These are phyloP conservation scores for Metroxylon sagu DNA, from an alignment of 176 grass and related monocot species.

Conservation along the genomic window DNA sequence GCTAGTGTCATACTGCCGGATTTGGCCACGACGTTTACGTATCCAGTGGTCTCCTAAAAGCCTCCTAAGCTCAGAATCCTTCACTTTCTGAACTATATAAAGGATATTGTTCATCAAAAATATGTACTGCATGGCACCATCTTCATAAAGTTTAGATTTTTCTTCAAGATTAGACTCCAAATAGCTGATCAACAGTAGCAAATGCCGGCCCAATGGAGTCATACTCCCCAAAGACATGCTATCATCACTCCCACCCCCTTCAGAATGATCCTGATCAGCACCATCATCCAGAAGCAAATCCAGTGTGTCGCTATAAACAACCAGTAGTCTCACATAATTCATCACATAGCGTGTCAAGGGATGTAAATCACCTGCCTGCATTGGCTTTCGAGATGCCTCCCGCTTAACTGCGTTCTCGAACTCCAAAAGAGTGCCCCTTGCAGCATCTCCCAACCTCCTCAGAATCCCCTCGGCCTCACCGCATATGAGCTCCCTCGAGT, in stretches of 20 bases:
- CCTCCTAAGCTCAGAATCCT: slow-evolving; percentile 82
- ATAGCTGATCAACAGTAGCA: slow-evolving; percentile 72
- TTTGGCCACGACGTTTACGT: slow-evolving; percentile 53
- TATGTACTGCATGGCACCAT: slow-evolving; percentile 69
- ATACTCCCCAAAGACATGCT: slow-evolving; percentile 46
- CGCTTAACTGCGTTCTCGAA: slow-evolving; percentile 76
- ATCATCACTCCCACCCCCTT: slow-evolving; percentile 37
- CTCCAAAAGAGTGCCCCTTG: slow-evolving; percentile 65
- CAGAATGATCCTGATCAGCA: slow-evolving; percentile 17
- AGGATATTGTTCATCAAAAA: slow-evolving; percentile 97
- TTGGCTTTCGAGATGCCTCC: slow-evolving; percentile 65
- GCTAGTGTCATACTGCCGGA: slow-evolving; percentile 70
- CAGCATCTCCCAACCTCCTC: slow-evolving; percentile 73
- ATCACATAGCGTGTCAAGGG: slow-evolving; percentile 92
- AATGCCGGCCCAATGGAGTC: slow-evolving; percentile 48
- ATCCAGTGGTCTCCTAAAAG: slow-evolving; percentile 90
- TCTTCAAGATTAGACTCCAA: slow-evolving; percentile 87
- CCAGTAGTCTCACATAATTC: slow-evolving; percentile 81
- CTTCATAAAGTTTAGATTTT: slow-evolving; percentile 87
- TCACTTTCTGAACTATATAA: slow-evolving; percentile 78
- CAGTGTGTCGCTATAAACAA: slow-evolving; percentile 67
- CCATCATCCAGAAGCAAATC: slow-evolving; percentile 51
- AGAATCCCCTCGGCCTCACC: slow-evolving; percentile 54
- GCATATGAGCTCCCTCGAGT: slow-evolving; percentile 55
- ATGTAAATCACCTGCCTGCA: slow-evolving; percentile 81